Evolutionary conservation across 805 yeast species (phyloP), one percentile per base, ranked within the genome.

Genomic region (Wickerhamiella parazyma): DNA sequence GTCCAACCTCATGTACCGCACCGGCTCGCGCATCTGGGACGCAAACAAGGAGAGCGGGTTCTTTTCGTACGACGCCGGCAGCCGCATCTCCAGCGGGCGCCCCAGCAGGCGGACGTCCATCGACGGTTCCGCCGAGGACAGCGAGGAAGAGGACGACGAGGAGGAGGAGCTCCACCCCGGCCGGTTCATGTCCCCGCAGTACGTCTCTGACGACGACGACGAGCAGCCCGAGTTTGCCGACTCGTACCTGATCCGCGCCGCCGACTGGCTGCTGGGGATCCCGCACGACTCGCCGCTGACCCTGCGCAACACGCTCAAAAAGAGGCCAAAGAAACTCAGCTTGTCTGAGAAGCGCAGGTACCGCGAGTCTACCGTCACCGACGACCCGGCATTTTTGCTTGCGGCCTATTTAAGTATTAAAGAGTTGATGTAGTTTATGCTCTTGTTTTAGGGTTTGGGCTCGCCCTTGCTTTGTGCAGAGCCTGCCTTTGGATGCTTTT

Each of bases 21-120:
- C 58, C 1, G 58, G 57, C 9, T 54, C 58, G 9, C 46, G 54
- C 20, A 47, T 55, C 16, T 53, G 55, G 55, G 53, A 47, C 36
- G 57, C 51, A 19, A 34, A 48, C 7, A 46, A 51, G 18, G 56
- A 55, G 41, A 44, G 45, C 51, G 43, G 31, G 21, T 33, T 24
- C 25, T 40, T 39, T 17, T 14, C 14, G 6, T 22, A 17, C 22
- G 42, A 39, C 18, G 48, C 29, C 42, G 48, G 40, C 47, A 51
- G 51, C 42, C 53, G 35, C 43, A 45, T 14, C 34, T 51, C 33
- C 40, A 28, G 31, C 31, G 31, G 50, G 5, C 42, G 40, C 8
- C 22, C 43, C 24, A 34, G 34, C 12, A 40, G 45, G 8, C 47
- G 53, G 20, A 45, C 49, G 22, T 36, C 48, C n/a, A 25, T 38